These are phyloP conservation scores for Agarophyton chilense DNA, from an alignment of 23 red algal genomes.

Conservation along the genomic window DNA sequence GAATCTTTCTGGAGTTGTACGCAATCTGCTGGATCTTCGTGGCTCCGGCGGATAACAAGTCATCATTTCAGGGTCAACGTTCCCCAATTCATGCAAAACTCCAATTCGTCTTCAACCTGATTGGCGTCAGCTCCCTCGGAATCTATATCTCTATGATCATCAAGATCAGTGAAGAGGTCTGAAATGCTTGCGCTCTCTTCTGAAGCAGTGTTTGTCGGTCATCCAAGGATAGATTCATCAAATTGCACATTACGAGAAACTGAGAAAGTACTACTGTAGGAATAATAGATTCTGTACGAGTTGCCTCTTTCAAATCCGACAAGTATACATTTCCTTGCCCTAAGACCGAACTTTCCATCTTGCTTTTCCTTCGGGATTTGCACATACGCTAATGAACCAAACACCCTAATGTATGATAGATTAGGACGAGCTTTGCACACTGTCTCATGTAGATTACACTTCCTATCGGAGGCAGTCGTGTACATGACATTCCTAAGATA, in stretches of 20 bases:
- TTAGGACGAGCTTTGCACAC: neutral
- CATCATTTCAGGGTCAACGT: neutral
- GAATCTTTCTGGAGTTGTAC: neutral
- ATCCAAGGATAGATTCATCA: slow-evolving; percentile 19
- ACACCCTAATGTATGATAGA: slow-evolving; percentile 5
- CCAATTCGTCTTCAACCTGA: neutral
- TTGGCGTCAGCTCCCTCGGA: neutral
- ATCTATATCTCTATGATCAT: neutral
- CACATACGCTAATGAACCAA: slow-evolving; percentile 33
- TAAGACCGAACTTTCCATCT: slow-evolving; percentile 4
- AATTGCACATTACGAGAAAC: slow-evolving; percentile 32
- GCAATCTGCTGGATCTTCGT: neutral
- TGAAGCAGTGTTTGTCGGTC: neutral
- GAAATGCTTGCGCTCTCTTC: neutral
- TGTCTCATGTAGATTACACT: neutral
- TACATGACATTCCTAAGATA: neutral
- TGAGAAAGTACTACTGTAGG: neutral
- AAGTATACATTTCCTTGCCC: neutral
- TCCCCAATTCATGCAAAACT: slow-evolving; percentile 19
- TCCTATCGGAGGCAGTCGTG: neutral
- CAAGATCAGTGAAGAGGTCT: neutral
- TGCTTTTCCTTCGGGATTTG: slow-evolving; percentile 17
- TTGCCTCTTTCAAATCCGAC: slow-evolving; percentile 43
- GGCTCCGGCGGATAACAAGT: slow-evolving; percentile 8
- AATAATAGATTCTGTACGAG: slow-evolving; percentile 25